Evolutionary conservation across 2,329 filamentous ascomycete species (phyloP).

Genomic region (Hypoxylon sp.): DNA sequence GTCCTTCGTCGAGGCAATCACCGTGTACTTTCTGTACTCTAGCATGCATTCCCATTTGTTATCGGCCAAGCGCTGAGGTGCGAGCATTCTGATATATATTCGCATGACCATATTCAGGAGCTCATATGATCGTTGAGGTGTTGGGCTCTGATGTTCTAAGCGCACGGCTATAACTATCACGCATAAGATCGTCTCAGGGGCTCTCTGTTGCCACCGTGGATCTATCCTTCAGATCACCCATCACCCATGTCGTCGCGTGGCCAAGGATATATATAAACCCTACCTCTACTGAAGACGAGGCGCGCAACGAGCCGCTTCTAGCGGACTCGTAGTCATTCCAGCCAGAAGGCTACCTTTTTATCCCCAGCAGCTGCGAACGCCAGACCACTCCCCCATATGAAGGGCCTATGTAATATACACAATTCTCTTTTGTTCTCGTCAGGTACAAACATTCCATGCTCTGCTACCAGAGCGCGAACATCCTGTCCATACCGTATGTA

Average conservation of each 20-base stretch:
- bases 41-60: slow-evolving; percentile 39
- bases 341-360: slow-evolving; percentile 11
- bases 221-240: background rate
- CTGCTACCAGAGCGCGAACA: background rate
- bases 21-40: slow-evolving; percentile 27
- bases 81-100: slow-evolving; percentile 34
- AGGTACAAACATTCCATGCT: background rate
- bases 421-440: background rate
- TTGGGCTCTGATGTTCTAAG: background rate
- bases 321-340: slow-evolving; percentile 1
- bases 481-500: background rate
- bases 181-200: slow-evolving; percentile 2
- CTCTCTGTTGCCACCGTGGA: background rate
- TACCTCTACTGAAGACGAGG: background rate
- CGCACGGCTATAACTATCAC: background rate
- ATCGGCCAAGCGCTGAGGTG: slow-evolving; percentile 15
- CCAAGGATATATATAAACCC: background rate
- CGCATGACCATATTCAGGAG: slow-evolving; percentile 13
- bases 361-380: slow-evolving; percentile 4
- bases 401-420: slow-evolving; percentile 6
- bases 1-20: slow-evolving; percentile 24
- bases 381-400: background rate
- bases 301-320: background rate
- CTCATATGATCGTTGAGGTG: slow-evolving; percentile 11
- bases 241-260: background rate